These are phyloP conservation scores for Silybum marianum DNA, from an alignment of 129 eudicot genomes.

Conservation along the genomic window DNA sequence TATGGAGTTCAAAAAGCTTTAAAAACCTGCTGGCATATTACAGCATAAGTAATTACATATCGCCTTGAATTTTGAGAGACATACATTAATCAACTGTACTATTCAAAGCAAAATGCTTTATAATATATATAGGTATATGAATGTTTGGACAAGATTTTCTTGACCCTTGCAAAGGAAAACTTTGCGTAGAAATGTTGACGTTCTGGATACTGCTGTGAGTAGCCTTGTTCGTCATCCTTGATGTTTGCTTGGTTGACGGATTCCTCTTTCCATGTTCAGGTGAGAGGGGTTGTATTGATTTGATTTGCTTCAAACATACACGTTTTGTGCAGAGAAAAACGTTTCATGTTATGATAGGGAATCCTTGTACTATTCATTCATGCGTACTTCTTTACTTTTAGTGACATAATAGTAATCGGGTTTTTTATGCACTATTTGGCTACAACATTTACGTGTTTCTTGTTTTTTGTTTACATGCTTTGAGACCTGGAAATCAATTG, in stretches of 20 bases:
- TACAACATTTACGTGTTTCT: neutral
- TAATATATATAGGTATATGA: neutral
- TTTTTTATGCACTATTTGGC: constrained; percentile 6
- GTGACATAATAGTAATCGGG: neutral
- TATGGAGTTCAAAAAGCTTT: neutral
- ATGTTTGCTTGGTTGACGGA: constrained; percentile 20
- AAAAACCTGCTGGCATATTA: too few species aligned
- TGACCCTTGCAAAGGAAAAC: constrained; percentile 59
- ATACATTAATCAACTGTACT: neutral
- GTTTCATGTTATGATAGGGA: neutral
- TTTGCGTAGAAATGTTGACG: constrained; percentile 74
- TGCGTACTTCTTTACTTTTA: neutral
- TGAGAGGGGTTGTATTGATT: constrained; percentile 15
- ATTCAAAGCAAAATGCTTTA: neutral
- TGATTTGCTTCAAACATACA: neutral
- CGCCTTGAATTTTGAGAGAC: neutral
- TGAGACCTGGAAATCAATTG: neutral
- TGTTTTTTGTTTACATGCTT: neutral
- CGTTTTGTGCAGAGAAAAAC: neutral
- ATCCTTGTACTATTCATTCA: neutral
- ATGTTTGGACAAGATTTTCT: constrained; percentile 32
- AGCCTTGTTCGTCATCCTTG: constrained; percentile 67
- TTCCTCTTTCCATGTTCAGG: neutral
- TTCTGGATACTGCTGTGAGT: constrained; percentile 84
- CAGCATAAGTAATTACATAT: neutral